Conservation (phyloP, 352 stramenopile species). For the Phytopythium aichiense region DNA sequence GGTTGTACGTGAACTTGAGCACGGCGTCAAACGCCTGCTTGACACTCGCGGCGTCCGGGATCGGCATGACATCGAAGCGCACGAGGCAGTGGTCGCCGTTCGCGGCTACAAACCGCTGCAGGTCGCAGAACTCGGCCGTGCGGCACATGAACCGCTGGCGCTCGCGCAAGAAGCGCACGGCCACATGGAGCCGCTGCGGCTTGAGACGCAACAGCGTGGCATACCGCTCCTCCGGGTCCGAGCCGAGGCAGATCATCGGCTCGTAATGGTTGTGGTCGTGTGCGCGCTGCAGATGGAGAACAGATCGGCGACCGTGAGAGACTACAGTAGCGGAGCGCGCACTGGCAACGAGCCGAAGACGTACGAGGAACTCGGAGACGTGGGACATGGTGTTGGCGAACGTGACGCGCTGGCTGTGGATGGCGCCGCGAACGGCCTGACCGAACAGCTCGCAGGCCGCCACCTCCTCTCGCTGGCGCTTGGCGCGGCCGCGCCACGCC, state of each 20-base stretch:
- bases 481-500: slow-evolving; percentile 11
- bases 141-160: slow-evolving; percentile 27
- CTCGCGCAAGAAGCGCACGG: slow-evolving; percentile 27
- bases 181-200: slow-evolving; percentile 28
- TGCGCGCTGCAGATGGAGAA: slow-evolving; percentile 16
- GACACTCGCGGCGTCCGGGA: slow-evolving; percentile 17
- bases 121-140: slow-evolving; percentile 28
- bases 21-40: slow-evolving; percentile 36
- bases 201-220: slow-evolving; percentile 30
- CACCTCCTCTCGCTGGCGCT: slow-evolving; percentile 6
- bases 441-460: slow-evolving; percentile 9
- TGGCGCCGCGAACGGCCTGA: slow-evolving; percentile 15
- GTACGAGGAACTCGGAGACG: slow-evolving; percentile 21
- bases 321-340: too few relatives aligned
- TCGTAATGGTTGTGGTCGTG: slow-evolving; percentile 25
- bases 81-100: slow-evolving; percentile 28
- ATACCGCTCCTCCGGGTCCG: slow-evolving; percentile 15
- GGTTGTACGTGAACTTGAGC: slow-evolving; percentile 37
- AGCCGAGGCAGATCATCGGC: slow-evolving; percentile 25
- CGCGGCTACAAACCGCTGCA: slow-evolving; percentile 30
- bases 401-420: slow-evolving; percentile 18
- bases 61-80: slow-evolving; percentile 46
- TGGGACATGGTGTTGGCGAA: slow-evolving; percentile 18
- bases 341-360: background rate
- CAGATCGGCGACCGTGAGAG: background rate